Percentiles rank a stretch among this genome's conserved stretches.
phyloP scores from a whole-genome alignment of 176 grass and related monocot species.

The Areca catechu region DNA sequence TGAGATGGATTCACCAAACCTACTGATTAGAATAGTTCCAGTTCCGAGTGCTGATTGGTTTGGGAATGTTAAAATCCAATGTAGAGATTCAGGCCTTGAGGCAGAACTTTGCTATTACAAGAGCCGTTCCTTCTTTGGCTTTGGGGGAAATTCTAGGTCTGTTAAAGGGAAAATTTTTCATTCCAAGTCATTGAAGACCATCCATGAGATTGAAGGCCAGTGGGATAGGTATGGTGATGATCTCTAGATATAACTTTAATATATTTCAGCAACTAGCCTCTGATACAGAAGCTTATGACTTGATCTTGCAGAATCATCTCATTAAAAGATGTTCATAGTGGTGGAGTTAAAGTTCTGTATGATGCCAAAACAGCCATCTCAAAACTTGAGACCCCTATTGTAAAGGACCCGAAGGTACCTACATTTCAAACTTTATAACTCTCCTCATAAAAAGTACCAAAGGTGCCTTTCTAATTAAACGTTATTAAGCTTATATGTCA shows the following conservation, averaged over 20 bases:
- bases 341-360: conserved; percentile 45
- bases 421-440: too few relatives aligned
- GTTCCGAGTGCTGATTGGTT: conserved; percentile 46
- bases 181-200: conserved; percentile 6
- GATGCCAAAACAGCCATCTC: conserved; percentile 44
- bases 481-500: too few relatives aligned
- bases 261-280: too few relatives aligned
- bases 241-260: too few relatives aligned
- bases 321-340: conserved; percentile 40
- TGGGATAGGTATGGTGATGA: conserved; percentile 46
- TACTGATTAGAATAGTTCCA: conserved; percentile 63
- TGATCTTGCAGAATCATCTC: conserved; percentile 30
- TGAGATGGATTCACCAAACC: conserved; percentile 60
- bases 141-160: conserved; percentile 53
- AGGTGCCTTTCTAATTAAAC: too few relatives aligned
- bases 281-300: neutral
- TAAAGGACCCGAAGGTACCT: conserved; percentile 45
- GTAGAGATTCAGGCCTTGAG: conserved; percentile 50
- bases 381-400: conserved; percentile 42
- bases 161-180: conserved; percentile 43
- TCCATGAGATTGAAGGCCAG: conserved; percentile 61
- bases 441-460: too few relatives aligned
- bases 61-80: conserved; percentile 45
- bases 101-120: conserved; percentile 48
- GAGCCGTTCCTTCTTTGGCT: conserved; percentile 44